Evolutionary conservation across 805 yeast genomes (phyloP).

Genomic region (Candida germanica): DNA sequence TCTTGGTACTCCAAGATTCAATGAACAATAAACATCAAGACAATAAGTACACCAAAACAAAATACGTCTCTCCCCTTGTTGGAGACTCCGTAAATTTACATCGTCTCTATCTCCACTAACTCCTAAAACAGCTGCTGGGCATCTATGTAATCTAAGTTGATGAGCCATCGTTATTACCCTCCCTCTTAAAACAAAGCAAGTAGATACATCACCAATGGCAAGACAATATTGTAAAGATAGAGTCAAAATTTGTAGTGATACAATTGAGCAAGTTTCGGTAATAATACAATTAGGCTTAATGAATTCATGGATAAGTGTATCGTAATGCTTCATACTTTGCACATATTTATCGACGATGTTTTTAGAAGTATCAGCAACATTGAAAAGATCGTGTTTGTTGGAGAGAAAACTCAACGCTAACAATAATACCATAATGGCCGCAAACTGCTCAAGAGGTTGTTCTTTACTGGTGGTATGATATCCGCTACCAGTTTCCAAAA

Average conservation of each 20-base stretch:
- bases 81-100: conserved; percentile 52
- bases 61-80: conserved; percentile 79
- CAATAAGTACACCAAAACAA: conserved; percentile 82
- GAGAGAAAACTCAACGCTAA: conserved; percentile 48
- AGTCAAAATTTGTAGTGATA: conserved; percentile 65
- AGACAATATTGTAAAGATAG: conserved; percentile 69
- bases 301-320: conserved; percentile 58
- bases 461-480: background rate
- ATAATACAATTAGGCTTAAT: conserved; percentile 55
- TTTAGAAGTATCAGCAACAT: conserved; percentile 17
- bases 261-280: conserved; percentile 58
- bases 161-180: conserved; percentile 79
- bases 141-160: conserved; percentile 77
- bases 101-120: conserved; percentile 37
- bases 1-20: conserved; percentile 80
- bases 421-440: conserved; percentile 49
- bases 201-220: conserved; percentile 68
- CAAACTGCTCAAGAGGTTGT: conserved; percentile 45
- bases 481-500: conserved; percentile 43
- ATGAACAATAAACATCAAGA: conserved; percentile 70
- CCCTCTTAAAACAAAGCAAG: conserved; percentile 74
- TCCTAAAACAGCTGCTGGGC: conserved; percentile 83
- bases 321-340: conserved; percentile 45
- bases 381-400: conserved; percentile 24
- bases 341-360: conserved; percentile 19